Percentiles rank a stretch among this genome's conserved stretches.
Evolutionary conservation across 768 basidiomycete genomes (phyloP).

Genomic region (Lentinula boryana): DNA sequence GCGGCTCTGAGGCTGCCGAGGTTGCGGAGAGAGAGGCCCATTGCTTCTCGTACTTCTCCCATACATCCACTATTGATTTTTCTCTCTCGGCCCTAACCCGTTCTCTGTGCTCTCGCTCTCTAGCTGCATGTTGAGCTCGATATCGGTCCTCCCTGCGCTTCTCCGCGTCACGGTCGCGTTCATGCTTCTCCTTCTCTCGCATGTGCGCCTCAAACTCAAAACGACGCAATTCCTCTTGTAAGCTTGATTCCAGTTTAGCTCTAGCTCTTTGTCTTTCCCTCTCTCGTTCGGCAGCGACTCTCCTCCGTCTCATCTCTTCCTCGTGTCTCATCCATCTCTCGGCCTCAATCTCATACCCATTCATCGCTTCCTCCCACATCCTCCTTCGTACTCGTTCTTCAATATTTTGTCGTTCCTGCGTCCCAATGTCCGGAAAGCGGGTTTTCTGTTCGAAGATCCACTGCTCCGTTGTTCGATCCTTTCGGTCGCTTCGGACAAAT

Average conservation of each 20-base stretch:
- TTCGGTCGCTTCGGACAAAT: slow-evolving; percentile 32
- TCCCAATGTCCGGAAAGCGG: slow-evolving; percentile 25
- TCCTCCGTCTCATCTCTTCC: slow-evolving; percentile 34
- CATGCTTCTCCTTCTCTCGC: slow-evolving; percentile 14
- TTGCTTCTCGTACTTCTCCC: slow-evolving; percentile 57
- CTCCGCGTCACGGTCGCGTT: slow-evolving; percentile 35
- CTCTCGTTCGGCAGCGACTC: slow-evolving; percentile 26
- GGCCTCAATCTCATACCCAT: slow-evolving; percentile 45
- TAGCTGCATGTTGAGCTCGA: slow-evolving; percentile 27
- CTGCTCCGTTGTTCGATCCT: slow-evolving; percentile 48
- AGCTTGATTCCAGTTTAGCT: slow-evolving; percentile 18
- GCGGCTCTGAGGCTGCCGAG: slow-evolving; percentile 32
- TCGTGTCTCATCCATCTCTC: slow-evolving; percentile 49
- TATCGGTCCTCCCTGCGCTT: slow-evolving; percentile 37
- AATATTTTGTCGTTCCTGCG: slow-evolving; percentile 15
- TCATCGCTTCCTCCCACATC: slow-evolving; percentile 47
- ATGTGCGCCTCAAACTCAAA: slow-evolving; percentile 40
- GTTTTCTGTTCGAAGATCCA: slow-evolving; percentile 63
- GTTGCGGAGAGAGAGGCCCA: slow-evolving; percentile 48
- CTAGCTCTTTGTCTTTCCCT: slow-evolving; percentile 40
- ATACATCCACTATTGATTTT: slow-evolving; percentile 45
- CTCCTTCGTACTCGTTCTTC: slow-evolving; percentile 27
- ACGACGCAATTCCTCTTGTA: slow-evolving; percentile 46
- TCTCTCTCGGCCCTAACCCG: slow-evolving; percentile 28
- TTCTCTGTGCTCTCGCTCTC: slow-evolving; percentile 40